Conservation (phyloP, 805 yeast species). For the Ogataea angusta region DNA sequence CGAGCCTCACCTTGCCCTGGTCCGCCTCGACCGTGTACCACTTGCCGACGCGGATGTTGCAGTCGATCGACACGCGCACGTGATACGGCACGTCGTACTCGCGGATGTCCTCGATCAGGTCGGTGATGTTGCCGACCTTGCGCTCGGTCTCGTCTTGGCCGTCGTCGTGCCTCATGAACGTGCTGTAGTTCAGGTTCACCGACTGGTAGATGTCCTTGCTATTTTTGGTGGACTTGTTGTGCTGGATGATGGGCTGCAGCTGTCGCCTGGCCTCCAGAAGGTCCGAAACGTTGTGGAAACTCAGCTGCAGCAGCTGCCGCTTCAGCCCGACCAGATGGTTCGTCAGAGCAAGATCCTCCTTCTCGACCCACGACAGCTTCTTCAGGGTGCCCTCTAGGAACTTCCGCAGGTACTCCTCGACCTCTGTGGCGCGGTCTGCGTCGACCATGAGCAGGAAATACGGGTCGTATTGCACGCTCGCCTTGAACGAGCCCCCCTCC, state of each 20-base stretch:
- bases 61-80: conserved; percentile 93
- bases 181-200: conserved; percentile 41
- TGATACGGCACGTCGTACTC: conserved; percentile 98
- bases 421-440: conserved; percentile 64
- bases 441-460: conserved; percentile 72
- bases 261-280: conserved; percentile 69
- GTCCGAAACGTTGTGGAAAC: conserved; percentile 73
- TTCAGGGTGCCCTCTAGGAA: conserved; percentile 64
- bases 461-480: conserved; percentile 80
- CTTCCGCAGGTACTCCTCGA: conserved; percentile 79
- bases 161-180: conserved; percentile 31
- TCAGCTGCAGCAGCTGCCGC: conserved; percentile 59
- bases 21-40: conserved; percentile 83
- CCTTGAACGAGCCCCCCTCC: conserved; percentile 94
- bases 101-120: conserved; percentile 71
- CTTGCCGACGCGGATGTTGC: conserved; percentile 83
- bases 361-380: conserved; percentile 48
- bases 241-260: conserved; percentile 65
- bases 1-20: conserved; percentile 50
- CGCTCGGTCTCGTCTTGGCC: conserved; percentile 21
- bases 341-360: conserved; percentile 78
- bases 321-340: conserved; percentile 83
- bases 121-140: conserved; percentile 50
- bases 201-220: conserved; percentile 66
- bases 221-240: conserved; percentile 59